phyloP scores from a whole-genome alignment of 371 early-diverging fungal species.

The Syncephalis plumigaleata region DNA sequence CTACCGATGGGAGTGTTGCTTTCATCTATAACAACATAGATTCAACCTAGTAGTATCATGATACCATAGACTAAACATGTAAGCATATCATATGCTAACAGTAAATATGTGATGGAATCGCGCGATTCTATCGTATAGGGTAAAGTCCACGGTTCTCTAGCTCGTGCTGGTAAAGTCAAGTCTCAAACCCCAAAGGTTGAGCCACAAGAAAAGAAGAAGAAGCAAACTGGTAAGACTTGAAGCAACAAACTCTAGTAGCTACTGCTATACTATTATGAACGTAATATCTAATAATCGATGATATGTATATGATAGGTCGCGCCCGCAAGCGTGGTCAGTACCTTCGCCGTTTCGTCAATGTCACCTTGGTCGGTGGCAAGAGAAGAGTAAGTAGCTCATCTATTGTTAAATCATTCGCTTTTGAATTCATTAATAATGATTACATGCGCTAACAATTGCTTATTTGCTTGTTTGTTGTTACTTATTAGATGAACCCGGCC shows the following conservation, averaged over 20 bases:
- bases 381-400: constrained; percentile 6
- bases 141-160: constrained; percentile 99
- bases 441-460: too few species aligned
- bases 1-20: too few species aligned
- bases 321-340: constrained; percentile 96
- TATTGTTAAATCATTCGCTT: too few species aligned
- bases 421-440: too few species aligned
- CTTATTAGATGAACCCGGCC: constrained; percentile 42
- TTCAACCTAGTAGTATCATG: too few species aligned
- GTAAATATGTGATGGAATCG: too few species aligned
- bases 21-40: too few species aligned
- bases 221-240: constrained; percentile 62
- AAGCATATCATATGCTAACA: too few species aligned
- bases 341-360: constrained; percentile 96
- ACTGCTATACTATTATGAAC: neutral
- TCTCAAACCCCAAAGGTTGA: constrained; percentile 98
- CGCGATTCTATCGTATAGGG: constrained; percentile 45
- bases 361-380: constrained; percentile 77
- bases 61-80: too few species aligned
- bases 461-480: too few species aligned
- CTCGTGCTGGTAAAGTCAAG: constrained; percentile 99
- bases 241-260: too few species aligned
- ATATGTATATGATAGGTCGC: constrained; percentile 41
- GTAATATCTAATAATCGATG: neutral
- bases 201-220: constrained; percentile 95